These are phyloP conservation scores for Taphrina populina DNA, from an alignment of 1,139 yeast genomes.

Conservation along the genomic window DNA sequence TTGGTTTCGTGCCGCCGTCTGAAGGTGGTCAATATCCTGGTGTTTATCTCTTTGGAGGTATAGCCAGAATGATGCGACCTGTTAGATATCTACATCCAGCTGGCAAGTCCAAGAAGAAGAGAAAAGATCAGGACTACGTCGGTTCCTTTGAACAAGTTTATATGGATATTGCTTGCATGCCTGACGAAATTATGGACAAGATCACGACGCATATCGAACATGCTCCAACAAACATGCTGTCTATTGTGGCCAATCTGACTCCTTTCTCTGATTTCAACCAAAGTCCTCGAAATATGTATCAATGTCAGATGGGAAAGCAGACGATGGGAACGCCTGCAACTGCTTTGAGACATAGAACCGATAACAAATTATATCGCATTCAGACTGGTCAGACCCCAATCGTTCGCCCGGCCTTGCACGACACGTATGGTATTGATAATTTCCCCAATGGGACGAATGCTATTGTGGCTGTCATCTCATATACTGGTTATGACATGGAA, in stretches of 20 bases:
- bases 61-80: slow-evolving; percentile 94
- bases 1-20: slow-evolving; percentile 95
- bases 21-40: slow-evolving; percentile 97
- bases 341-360: slow-evolving; percentile 86
- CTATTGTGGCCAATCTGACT: slow-evolving; percentile 91
- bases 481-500: slow-evolving; percentile 99
- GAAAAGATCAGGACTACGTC: slow-evolving; percentile 60
- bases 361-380: slow-evolving; percentile 85
- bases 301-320: slow-evolving; percentile 99
- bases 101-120: slow-evolving; percentile 45
- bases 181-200: slow-evolving; percentile 79
- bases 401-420: slow-evolving; percentile 89
- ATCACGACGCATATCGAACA: slow-evolving; percentile 91
- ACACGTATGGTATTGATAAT: slow-evolving; percentile 95
- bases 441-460: slow-evolving; percentile 99
- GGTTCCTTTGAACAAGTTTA: slow-evolving; percentile 99
- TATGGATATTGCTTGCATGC: slow-evolving; percentile 93
- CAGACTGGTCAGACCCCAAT: slow-evolving; percentile 98
- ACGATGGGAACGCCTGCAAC: slow-evolving; percentile 99
- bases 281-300: slow-evolving; percentile 99
- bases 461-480: slow-evolving; percentile 96
- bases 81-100: slow-evolving; percentile 83
- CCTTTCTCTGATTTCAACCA: slow-evolving; percentile 98
- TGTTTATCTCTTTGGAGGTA: slow-evolving; percentile 82
- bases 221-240: slow-evolving; percentile 88